Evolutionary conservation across 1,284 basidiomycete genomes (phyloP).

Genomic region (Melampsora medusae): DNA sequence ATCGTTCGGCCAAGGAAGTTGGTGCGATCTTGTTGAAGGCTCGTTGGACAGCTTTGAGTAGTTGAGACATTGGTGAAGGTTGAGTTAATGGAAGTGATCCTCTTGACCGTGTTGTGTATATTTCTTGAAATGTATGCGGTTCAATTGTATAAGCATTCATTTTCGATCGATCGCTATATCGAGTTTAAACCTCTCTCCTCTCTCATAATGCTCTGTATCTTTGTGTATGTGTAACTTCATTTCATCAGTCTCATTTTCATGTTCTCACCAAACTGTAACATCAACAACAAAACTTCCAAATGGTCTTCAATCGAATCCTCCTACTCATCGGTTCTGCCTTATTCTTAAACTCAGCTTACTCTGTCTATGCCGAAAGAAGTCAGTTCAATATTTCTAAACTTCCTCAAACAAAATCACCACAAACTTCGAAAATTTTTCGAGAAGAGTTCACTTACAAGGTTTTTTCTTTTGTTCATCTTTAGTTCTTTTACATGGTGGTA

Average conservation of each 20-base stretch:
- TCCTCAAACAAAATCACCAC: no score
- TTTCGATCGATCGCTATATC: not conserved
- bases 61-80: slow-evolving; percentile 20
- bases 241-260: not conserved
- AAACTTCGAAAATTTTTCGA: no score
- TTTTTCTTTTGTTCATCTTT: not conserved
- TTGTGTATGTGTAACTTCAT: not conserved
- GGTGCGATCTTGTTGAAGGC: slow-evolving; percentile 36
- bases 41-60: slow-evolving; percentile 28
- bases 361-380: not conserved
- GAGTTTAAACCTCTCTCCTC: not conserved
- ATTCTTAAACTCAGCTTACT: slow-evolving; percentile 7
- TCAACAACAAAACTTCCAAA: not conserved
- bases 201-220: no score
- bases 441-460: no score
- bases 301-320: not conserved
- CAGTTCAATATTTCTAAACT: not conserved
- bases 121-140: not conserved
- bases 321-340: not conserved
- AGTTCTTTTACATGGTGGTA: not conserved
- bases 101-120: no score
- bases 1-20: slow-evolving; percentile 33
- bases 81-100: not conserved
- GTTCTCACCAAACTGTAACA: not conserved
- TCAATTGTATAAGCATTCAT: not conserved